Evolutionary conservation across 2,329 filamentous ascomycete genomes (phyloP), one percentile per base, ranked within the genome.

Genomic region (Incumbomyces lentus): DNA sequence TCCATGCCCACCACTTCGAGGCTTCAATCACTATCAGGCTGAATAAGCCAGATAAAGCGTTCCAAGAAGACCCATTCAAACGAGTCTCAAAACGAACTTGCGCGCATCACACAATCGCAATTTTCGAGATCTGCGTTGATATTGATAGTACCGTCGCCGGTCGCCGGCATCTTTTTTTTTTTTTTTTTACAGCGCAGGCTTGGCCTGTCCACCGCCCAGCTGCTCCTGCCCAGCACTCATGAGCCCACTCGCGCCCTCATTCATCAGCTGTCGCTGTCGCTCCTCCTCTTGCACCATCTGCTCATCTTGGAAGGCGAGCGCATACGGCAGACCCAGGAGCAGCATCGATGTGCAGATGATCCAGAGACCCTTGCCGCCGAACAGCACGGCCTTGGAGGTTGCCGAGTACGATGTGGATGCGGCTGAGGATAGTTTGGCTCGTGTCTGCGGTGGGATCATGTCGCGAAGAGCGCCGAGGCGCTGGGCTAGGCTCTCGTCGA

Each of bases 261-360:
- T 86, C 67, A 92, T 84, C 86, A 95, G 92, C 67, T 84, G 82
- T 78, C 89, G 88, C 73, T 95, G 90, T 68, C 88, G 81, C 79
- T 98, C 92, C 87, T 95, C 93, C 73, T 95, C 90, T 55, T 90
- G 75, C 65, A 94, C 81, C 73, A 95, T 86, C 75, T 95, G 88
- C 74, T 98, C 92, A 74, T 98, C 92, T 54, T 84, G 82, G 64
- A 88, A 90, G 49, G 88, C 90, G 57, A 98, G 74, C 49, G 88
- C 89, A 75, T 88, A 96, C 47, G 92, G 92, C 43, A 96, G 87
- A 58, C 88, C 89, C 54, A 96, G 71, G 63, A 98, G 73, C 62
- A 98, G 77, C 50, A 86, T 87, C 52, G 84, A 89, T 54, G 89
- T 95, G 68, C 82, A 87, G 49, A 98, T 72, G 47, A 95, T 81